A percentile compares a stretch with the other conserved stretches of the same genome.
Conservation (phyloP, 306 rosid species). For the Cercis canadensis region DNA sequence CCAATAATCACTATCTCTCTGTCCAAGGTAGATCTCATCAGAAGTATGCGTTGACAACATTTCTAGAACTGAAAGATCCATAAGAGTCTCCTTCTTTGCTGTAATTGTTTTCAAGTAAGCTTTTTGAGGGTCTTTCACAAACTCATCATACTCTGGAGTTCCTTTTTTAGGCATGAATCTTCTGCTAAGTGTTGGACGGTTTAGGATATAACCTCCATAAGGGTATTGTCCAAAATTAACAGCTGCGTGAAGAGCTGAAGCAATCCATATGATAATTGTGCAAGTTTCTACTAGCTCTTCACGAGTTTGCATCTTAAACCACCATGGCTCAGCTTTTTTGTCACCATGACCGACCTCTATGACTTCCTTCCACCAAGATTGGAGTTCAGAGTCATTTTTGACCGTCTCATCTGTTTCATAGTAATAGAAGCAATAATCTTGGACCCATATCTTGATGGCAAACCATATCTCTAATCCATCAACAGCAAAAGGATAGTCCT, state of each 20-base stretch:
- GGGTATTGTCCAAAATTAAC: too few relatives aligned
- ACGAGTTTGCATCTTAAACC: conserved; percentile 57
- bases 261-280: too few relatives aligned
- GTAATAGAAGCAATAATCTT: conserved; percentile 56
- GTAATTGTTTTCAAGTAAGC: conserved; percentile 61
- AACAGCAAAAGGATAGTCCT: conserved; percentile 63
- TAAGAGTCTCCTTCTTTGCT: conserved; percentile 50
- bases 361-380: conserved; percentile 71
- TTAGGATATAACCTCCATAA: too few relatives aligned
- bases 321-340: conserved; percentile 62
- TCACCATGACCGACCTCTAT: conserved; percentile 58
- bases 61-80: conserved; percentile 62
- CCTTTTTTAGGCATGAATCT: conserved; percentile 63
- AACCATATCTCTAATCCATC: conserved; percentile 71
- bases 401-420: conserved; percentile 40
- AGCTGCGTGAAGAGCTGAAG: too few relatives aligned
- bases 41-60: conserved; percentile 68
- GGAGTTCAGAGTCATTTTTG: conserved; percentile 48
- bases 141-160: conserved; percentile 60
- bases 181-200: conserved; percentile 68
- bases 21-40: conserved; percentile 63
- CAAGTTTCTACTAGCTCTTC: conserved; percentile 54
- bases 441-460: conserved; percentile 61
- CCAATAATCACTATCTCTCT: conserved; percentile 44
- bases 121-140: conserved; percentile 47